Evolutionary conservation across 257 asterid genomes (phyloP).

Genomic region (Nyctanthes arbortristis): DNA sequence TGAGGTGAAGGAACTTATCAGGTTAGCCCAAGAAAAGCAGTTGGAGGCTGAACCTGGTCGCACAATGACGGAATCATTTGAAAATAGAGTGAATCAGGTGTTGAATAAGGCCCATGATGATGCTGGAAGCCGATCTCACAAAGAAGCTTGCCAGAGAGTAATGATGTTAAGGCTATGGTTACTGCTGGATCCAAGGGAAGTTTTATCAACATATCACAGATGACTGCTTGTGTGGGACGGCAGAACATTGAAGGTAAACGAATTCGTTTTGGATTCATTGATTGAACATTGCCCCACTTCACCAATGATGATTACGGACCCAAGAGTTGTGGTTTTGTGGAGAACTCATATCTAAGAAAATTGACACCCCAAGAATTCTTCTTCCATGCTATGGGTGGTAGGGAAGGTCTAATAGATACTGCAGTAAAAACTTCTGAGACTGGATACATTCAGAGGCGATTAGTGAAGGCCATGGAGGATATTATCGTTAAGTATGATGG

Average conservation of each 20-base stretch:
- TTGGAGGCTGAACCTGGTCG: slow-evolving; percentile 99
- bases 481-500: slow-evolving; percentile 99
- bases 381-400: slow-evolving; percentile 99
- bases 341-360: slow-evolving; percentile 94
- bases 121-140: slow-evolving; percentile 99
- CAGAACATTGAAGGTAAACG: slow-evolving; percentile 99
- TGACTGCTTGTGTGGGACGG: slow-evolving; percentile 99
- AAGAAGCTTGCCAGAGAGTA: slow-evolving; percentile 92
- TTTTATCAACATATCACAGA: slow-evolving; percentile 97
- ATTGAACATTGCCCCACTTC: slow-evolving; percentile 92
- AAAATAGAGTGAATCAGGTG: slow-evolving; percentile 98
- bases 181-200: slow-evolving; percentile 99
- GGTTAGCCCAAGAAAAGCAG: slow-evolving; percentile 65
- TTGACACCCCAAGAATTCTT: slow-evolving; percentile 98
- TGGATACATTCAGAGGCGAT: slow-evolving; percentile 94
- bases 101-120: slow-evolving; percentile 99
- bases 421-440: slow-evolving; percentile 99
- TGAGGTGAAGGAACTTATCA: slow-evolving; percentile 86
- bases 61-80: slow-evolving; percentile 95
- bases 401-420: slow-evolving; percentile 98
- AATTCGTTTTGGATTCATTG: slow-evolving; percentile 91
- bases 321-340: slow-evolving; percentile 99
- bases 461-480: slow-evolving; percentile 99
- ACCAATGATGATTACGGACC: slow-evolving; percentile 94
- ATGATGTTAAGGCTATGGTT: slow-evolving; percentile 98